Evolutionary conservation across 192 early-diverging fungal species (phyloP).

Genomic region (Phycomyces blakesleeanus): DNA sequence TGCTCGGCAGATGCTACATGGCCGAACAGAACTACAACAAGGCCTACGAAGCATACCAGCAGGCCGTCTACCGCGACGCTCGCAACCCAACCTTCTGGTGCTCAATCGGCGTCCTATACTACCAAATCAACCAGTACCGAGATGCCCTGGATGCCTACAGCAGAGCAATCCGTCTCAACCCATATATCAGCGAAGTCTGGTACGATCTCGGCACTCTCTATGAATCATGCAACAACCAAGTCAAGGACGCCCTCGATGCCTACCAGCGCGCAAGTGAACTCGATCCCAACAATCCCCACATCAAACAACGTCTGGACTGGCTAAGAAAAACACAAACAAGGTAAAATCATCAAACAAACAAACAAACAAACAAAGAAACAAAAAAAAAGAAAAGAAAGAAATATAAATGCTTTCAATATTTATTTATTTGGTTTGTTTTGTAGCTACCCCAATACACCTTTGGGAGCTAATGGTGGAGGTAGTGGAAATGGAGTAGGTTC

Average conservation of each 20-base stretch:
- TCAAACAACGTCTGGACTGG: conserved; percentile 26
- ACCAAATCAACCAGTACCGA: conserved; percentile 90
- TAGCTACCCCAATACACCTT: no score
- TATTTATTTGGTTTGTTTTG: no score
- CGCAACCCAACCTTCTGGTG: conserved; percentile 97
- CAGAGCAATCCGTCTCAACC: conserved; percentile 88
- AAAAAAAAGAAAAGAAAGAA: no score
- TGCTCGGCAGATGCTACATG: conserved; percentile 96
- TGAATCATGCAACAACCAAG: conserved; percentile 96
- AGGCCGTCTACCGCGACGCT: conserved; percentile 90
- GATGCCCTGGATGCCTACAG: conserved; percentile 98
- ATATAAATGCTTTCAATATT: no score
- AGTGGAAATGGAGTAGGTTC: no score
- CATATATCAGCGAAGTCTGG: conserved; percentile 96
- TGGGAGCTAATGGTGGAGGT: no score
- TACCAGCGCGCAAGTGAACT: conserved; percentile 90
- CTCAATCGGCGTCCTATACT: conserved; percentile 97
- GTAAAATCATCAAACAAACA: no score
- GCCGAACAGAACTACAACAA: conserved; percentile 88
- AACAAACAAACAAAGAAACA: no score
- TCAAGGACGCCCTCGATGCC: conserved; percentile 93
- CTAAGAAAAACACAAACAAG: conserved; percentile 22
- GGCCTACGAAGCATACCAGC: conserved; percentile 97
- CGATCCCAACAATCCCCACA: conserved; percentile 72
- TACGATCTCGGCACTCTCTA: conserved; percentile 95